phyloP scores from a whole-genome alignment of 2,329 filamentous ascomycete genomes.

The Emmonsiellopsis sp. region DNA sequence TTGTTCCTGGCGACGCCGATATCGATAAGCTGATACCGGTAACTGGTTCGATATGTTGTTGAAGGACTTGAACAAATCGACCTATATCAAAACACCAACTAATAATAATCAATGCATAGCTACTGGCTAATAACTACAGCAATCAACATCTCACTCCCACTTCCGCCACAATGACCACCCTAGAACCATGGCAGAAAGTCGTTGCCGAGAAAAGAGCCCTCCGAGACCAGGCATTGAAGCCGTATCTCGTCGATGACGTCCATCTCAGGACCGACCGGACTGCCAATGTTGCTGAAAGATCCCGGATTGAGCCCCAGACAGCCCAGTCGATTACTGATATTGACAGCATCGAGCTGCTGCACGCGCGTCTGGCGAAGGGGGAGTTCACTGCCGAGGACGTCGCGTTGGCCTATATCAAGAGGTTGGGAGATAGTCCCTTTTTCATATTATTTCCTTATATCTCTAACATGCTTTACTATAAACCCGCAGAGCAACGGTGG shows the following conservation, averaged over 20 bases:
- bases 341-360: slow-evolving; percentile 4
- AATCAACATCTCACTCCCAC: not conserved
- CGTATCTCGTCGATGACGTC: slow-evolving; percentile 5
- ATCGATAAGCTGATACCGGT: too few species aligned
- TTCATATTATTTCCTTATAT: not conserved
- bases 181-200: slow-evolving; percentile 4
- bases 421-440: slow-evolving; percentile 5
- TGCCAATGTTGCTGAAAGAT: slow-evolving; percentile 2
- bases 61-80: too few species aligned
- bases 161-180: not conserved
- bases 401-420: slow-evolving; percentile 16
- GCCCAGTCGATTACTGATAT: slow-evolving; percentile 7
- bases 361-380: not conserved
- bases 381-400: slow-evolving; percentile 16
- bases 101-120: too few species aligned
- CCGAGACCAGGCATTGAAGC: slow-evolving; percentile 3
- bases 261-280: slow-evolving; percentile 1
- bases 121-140: too few species aligned
- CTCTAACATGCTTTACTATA: not conserved
- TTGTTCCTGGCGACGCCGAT: too few species aligned
- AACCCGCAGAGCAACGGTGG: slow-evolving; percentile 14
- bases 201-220: slow-evolving; percentile 3
- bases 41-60: too few species aligned
- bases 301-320: slow-evolving; percentile 2
- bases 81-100: too few species aligned